Evolutionary conservation across 2,329 filamentous ascomycete genomes (phyloP).

Genomic region (Neofusicoccum umdonicola): DNA sequence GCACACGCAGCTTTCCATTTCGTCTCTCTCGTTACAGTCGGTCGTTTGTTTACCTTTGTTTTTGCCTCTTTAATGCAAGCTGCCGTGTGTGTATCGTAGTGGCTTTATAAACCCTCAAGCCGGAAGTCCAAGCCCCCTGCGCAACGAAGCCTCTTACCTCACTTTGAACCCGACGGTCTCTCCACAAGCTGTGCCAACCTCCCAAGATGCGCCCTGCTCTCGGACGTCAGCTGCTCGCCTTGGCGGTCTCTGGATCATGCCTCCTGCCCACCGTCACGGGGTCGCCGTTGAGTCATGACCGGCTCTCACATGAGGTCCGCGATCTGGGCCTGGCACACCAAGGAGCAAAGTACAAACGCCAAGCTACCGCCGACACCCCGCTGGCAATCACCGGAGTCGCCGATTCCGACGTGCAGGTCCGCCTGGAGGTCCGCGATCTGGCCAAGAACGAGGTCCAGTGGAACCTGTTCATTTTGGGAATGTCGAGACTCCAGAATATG

Average conservation of each 20-base stretch:
- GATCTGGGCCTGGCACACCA: not conserved
- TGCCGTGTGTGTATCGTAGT: not conserved
- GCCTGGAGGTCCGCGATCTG: constrained; percentile 68
- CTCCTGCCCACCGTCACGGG: not conserved
- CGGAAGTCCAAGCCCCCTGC: not conserved
- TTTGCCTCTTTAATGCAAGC: not conserved
- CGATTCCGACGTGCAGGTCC: constrained; percentile 33
- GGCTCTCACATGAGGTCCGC: not conserved
- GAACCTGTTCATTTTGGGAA: constrained; percentile 74
- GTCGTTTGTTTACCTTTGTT: constrained; percentile 4
- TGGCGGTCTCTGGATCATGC: constrained; percentile 9
- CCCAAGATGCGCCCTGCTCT: not conserved
- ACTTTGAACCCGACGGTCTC: not conserved
- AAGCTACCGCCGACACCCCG: not conserved
- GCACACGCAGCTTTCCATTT: not conserved
- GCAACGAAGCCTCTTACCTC: not conserved
- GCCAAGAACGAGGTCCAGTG: constrained; percentile 62
- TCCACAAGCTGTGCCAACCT: not conserved
- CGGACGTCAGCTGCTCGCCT: not conserved
- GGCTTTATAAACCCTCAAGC: not conserved
- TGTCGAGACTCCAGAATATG: constrained; percentile 68
- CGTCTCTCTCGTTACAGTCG: not conserved
- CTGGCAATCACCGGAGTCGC: constrained; percentile 24
- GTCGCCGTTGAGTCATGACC: not conserved
- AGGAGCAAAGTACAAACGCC: not conserved